A percentile compares a stretch with the other conserved stretches of the same genome.
These are phyloP conservation scores for Aureobasidium sp. DNA, from an alignment of 2,329 filamentous ascomycete species.

Conservation along the genomic window DNA sequence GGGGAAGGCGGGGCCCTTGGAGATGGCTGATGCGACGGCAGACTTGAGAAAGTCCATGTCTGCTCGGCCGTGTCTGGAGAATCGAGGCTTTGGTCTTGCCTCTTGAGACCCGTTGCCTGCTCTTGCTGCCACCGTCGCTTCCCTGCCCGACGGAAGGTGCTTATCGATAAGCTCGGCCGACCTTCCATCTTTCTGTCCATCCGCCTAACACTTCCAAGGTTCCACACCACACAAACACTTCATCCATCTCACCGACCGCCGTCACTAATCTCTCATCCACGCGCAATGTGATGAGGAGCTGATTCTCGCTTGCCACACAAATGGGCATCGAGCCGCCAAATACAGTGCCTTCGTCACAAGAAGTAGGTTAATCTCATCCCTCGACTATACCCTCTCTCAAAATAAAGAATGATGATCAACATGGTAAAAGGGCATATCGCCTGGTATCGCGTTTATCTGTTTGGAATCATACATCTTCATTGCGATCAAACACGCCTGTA, in stretches of 20 bases:
- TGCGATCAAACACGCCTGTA: conserved; percentile 2
- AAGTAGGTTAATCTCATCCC: background rate
- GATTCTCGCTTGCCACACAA: background rate
- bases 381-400: background rate
- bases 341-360: background rate
- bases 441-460: background rate
- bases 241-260: background rate
- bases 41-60: conserved; percentile 96
- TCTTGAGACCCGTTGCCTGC: background rate
- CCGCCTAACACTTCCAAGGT: background rate
- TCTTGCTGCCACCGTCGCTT: conserved; percentile 1
- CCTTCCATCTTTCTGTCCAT: background rate
- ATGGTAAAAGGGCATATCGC: conserved; percentile 59
- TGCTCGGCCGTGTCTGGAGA: background rate
- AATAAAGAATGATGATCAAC: conserved; percentile 40
- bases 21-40: conserved; percentile 91
- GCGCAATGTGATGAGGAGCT: background rate
- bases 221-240: background rate
- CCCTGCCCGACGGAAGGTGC: background rate
- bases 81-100: background rate
- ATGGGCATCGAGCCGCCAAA: background rate
- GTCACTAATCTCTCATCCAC: background rate
- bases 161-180: conserved; percentile 10
- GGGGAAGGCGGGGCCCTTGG: conserved; percentile 85
- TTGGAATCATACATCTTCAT: background rate